These are phyloP conservation scores for Aquilaria malaccensis DNA, from an alignment of 345 rosid genomes.

Conservation along the genomic window DNA sequence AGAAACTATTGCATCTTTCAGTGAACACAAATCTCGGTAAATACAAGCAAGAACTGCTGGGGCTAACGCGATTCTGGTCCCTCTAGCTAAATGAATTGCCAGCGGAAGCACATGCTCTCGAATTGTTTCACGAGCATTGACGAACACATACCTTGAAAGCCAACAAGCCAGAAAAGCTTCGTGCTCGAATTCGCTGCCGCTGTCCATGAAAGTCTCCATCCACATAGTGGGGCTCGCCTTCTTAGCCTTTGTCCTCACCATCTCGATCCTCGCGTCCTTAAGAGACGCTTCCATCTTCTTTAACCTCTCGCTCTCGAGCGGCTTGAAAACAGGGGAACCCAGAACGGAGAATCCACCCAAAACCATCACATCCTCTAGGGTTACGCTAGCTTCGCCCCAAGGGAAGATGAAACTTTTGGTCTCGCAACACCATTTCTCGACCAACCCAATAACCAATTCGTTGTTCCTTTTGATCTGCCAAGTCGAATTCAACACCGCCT, in stretches of 20 bases:
- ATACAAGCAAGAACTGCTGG: conserved; percentile 28
- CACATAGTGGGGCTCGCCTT: conserved; percentile 13
- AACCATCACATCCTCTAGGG: conserved; percentile 29
- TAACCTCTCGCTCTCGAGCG: conserved; percentile 2
- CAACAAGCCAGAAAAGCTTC: conserved; percentile 27
- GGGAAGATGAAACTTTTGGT: conserved; percentile 31
- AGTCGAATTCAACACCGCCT: conserved; percentile 27
- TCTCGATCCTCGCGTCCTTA: background rate
- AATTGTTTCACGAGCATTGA: conserved; percentile 5
- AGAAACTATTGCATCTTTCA: conserved; percentile 16
- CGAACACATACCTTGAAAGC: conserved; percentile 25
- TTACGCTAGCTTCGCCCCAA: conserved; percentile 34
- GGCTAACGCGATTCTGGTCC: conserved; percentile 19
- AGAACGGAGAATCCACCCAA: conserved; percentile 22
- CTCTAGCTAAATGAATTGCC: conserved; percentile 27
- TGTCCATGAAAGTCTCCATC: conserved; percentile 21
- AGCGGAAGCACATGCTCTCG: conserved; percentile 8
- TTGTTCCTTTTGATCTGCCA: conserved; percentile 11
- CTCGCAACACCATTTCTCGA: conserved; percentile 26
- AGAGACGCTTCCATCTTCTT: conserved; percentile 8
- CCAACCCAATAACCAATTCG: conserved; percentile 24
- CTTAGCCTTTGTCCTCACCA: conserved; percentile 13
- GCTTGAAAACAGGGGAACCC: conserved; percentile 29
- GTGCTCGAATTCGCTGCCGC: conserved; percentile 19
- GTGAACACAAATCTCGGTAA: conserved; percentile 24